These are phyloP conservation scores for Phytophthora nicotianae DNA, from an alignment of 352 stramenopile genomes.

Conservation along the genomic window DNA sequence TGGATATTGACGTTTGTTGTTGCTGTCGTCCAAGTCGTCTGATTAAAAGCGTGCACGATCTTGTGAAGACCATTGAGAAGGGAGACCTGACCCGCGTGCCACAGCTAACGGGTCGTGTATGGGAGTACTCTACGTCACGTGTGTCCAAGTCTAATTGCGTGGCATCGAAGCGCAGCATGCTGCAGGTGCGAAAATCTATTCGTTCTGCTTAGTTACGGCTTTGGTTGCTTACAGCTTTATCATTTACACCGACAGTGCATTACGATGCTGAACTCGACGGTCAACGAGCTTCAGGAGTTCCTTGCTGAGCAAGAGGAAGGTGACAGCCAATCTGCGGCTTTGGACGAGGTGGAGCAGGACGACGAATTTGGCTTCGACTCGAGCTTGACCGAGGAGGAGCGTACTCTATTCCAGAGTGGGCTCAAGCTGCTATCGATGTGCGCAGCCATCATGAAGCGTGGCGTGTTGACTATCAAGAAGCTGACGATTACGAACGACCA, in stretches of 20 bases:
- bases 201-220: neutral
- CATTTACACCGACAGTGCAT: slow-evolving; percentile 51
- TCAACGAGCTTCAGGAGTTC: slow-evolving; percentile 82
- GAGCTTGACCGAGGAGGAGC: slow-evolving; percentile 70
- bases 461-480: slow-evolving; percentile 82
- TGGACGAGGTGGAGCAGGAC: slow-evolving; percentile 67
- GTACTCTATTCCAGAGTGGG: slow-evolving; percentile 63
- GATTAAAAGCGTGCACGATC: slow-evolving; percentile 73
- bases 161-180: slow-evolving; percentile 84
- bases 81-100: slow-evolving; percentile 61
- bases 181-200: slow-evolving; percentile 53
- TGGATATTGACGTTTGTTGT: slow-evolving; percentile 6
- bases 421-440: slow-evolving; percentile 79
- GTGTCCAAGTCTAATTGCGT: slow-evolving; percentile 89
- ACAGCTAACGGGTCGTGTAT: slow-evolving; percentile 82
- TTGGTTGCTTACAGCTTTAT: neutral
- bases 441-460: slow-evolving; percentile 77
- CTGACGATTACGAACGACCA: slow-evolving; percentile 62
- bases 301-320: slow-evolving; percentile 55
- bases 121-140: slow-evolving; percentile 71
- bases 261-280: slow-evolving; percentile 80
- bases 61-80: slow-evolving; percentile 50
- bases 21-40: slow-evolving; percentile 50
- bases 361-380: slow-evolving; percentile 84
- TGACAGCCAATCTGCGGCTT: slow-evolving; percentile 17